Base-by-base conservation (phyloP, 2,329 filamentous ascomycete genomes). In the Ambrosiella beaveri region DNA sequence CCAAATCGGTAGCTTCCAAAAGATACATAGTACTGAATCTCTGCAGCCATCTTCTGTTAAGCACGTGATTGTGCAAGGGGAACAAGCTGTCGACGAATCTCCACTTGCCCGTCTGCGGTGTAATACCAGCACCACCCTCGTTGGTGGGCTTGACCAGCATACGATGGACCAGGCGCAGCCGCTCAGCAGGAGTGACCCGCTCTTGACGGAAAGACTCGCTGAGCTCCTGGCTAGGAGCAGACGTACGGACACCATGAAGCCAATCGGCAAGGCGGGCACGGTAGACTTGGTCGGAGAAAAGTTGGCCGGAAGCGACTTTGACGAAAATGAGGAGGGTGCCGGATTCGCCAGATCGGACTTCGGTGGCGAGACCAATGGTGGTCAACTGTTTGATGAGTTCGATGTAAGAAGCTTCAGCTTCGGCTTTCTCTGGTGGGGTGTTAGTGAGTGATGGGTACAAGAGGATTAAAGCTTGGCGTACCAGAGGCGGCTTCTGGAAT, bases 211-310 rank as follows among this genome's bases (percentile, higher is more conserved):
- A 78, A 12, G 83, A 79, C 60, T 80, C 75, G 53, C 78, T 72
- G 15, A 88, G 80, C 63, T 94, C 82, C 66, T 82, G 84, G 58
- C 82, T 78, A 0, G 91, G 91, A 40, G 88, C 82, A 17, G 81
- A 79, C 54, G 86, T 78, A 62, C 88, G 84, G 57, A 96, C 85
- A 56, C 90, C 89, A 67, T 93, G 85, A 39, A 97, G 80, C 88
- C 90, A 98, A 71, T 97, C 93, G 67, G 89, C 86, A 15, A 96
- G 83, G 63, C 93, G 82, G 58, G 86, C 87, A 63, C 88, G 81
- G 70, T 95, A 94, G 54, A 95, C 79, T 65, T 95, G 87, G 63
- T 83, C 81, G 61, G 79, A 80, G 61, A 98, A 76, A 62, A 89
- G 80, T 64, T 82, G 76, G 62, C 85, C 77, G 19, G 88, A 89